Percentiles rank a stretch among this genome's conserved stretches.
phyloP scores from a whole-genome alignment of 2,329 filamentous ascomycete genomes.

The Whalleya microplaca region DNA sequence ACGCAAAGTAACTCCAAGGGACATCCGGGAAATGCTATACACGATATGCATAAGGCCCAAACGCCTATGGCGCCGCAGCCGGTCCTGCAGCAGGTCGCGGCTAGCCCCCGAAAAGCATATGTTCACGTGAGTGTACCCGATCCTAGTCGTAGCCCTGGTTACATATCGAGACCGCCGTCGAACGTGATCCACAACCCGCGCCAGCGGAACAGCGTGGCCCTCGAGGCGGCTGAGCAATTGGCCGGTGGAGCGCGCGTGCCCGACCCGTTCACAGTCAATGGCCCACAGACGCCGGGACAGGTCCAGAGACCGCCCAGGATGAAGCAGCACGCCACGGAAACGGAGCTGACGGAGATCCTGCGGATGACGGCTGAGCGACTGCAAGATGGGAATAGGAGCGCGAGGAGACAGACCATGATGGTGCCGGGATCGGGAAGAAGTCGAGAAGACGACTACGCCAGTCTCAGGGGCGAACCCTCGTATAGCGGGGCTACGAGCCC shows the following conservation, averaged over 20 bases:
- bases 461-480: not conserved
- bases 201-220: constrained; percentile 17
- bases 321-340: constrained; percentile 46
- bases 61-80: constrained; percentile 3
- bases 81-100: constrained; percentile 11
- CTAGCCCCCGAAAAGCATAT: constrained; percentile 19
- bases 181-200: constrained; percentile 22
- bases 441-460: not conserved
- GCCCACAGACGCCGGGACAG: constrained; percentile 21
- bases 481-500: constrained; percentile 33
- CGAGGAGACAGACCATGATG: constrained; percentile 35
- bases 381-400: constrained; percentile 42
- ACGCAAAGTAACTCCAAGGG: not conserved
- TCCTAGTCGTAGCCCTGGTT: constrained; percentile 1
- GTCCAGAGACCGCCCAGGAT: constrained; percentile 25
- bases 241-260: constrained; percentile 32
- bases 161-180: constrained; percentile 14
- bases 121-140: constrained; percentile 1
- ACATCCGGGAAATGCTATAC: not conserved
- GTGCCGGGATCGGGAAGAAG: constrained; percentile 4
- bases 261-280: constrained; percentile 2
- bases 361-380: constrained; percentile 57
- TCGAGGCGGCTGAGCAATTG: constrained; percentile 33
- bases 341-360: constrained; percentile 55
- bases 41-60: constrained; percentile 1